These are phyloP conservation scores for Neoarthrinium moseri DNA, from an alignment of 2,329 filamentous ascomycete genomes.

Conservation along the genomic window DNA sequence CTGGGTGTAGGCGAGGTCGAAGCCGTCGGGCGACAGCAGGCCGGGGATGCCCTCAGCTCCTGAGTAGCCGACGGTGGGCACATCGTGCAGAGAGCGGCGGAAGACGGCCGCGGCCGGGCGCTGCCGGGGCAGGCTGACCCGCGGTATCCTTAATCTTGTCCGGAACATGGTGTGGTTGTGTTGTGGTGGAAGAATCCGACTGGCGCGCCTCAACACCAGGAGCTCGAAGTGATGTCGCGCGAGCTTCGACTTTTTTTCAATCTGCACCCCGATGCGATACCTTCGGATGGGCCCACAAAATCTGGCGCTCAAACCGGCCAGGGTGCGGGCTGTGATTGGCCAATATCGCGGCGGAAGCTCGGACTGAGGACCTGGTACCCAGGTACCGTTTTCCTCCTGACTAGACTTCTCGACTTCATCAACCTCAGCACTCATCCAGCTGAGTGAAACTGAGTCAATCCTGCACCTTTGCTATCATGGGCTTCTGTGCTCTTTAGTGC, in stretches of 20 bases:
- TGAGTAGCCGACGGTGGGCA: constrained; percentile 46
- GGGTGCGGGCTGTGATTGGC: background rate
- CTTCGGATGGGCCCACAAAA: too few relatives aligned
- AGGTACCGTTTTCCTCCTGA: too few relatives aligned
- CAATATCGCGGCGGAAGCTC: constrained; percentile 1
- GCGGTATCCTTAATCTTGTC: constrained; percentile 52
- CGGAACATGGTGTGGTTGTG: constrained; percentile 47
- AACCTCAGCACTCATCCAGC: too few relatives aligned
- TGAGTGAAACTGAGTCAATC: too few relatives aligned
- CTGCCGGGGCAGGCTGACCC: constrained; percentile 35
- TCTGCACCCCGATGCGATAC: background rate
- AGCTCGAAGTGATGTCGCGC: constrained; percentile 3
- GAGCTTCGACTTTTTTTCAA: constrained; percentile 7
- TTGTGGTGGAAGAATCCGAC: background rate
- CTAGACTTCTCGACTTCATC: too few relatives aligned
- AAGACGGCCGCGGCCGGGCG: constrained; percentile 26
- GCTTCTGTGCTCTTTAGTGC: too few relatives aligned
- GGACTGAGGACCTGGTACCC: too few relatives aligned
- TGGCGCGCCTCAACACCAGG: background rate
- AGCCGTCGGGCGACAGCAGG: constrained; percentile 68
- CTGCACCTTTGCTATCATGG: too few relatives aligned
- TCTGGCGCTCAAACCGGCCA: background rate
- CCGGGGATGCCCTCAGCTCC: constrained; percentile 56
- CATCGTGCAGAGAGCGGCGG: constrained; percentile 43
- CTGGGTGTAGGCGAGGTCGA: constrained; percentile 75